A percentile compares a stretch with the other conserved stretches of the same genome.
Conservation (phyloP, 2,329 filamentous ascomycete species). For the Paracoccidioides brasiliensis region DNA sequence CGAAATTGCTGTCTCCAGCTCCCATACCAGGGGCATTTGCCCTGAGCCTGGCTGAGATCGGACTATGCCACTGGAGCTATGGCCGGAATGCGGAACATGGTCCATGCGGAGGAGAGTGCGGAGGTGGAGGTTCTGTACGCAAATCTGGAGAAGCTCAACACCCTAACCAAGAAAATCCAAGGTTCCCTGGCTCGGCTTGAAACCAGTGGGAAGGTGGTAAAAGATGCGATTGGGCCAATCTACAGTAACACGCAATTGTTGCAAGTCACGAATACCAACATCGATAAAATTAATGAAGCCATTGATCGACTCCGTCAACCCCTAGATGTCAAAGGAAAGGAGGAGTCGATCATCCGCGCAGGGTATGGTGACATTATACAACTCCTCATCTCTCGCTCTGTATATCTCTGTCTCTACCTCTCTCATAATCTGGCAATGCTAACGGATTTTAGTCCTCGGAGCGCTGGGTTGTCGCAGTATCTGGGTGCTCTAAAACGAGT, state of each 20-base stretch:
- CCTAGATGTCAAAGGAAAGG: conserved; percentile 80
- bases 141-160: conserved; percentile 78
- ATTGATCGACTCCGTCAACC: conserved; percentile 83
- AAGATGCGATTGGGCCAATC: conserved; percentile 82
- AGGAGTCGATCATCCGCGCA: conserved; percentile 79
- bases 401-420: neutral
- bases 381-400: neutral
- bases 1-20: neutral
- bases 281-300: conserved; percentile 70
- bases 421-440: neutral
- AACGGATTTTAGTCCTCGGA: conserved; percentile 48
- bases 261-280: conserved; percentile 77
- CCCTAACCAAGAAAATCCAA: conserved; percentile 91
- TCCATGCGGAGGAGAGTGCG: conserved; percentile 52
- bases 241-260: conserved; percentile 84
- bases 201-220: conserved; percentile 75
- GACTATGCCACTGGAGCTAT: conserved; percentile 23
- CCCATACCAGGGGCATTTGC: neutral
- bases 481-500: conserved; percentile 81
- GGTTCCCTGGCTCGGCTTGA: conserved; percentile 73
- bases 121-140: conserved; percentile 55
- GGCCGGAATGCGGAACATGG: conserved; percentile 43
- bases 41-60: neutral
- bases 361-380: conserved; percentile 39
- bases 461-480: conserved; percentile 70